Base-by-base conservation (phyloP, 441 rosid species). In the Codiaeum variegatum region DNA sequence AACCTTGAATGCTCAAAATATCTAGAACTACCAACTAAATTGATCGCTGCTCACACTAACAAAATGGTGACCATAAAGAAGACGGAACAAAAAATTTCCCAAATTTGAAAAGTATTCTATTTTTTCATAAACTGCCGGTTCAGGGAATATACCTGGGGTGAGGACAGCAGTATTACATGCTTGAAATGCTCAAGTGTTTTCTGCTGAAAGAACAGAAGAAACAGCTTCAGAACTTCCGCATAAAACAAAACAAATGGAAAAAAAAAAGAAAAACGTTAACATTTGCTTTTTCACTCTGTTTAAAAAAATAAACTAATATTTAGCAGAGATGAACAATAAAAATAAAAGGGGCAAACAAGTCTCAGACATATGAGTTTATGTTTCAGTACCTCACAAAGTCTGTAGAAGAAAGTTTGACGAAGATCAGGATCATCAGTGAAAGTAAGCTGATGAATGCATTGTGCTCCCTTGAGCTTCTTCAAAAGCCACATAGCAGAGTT, bases 381-480 rank as follows among this genome's bases (percentile, higher is more conserved):
- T 26, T 28, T 26, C 34, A 60, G 67, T 83, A 92, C 98, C 97
- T 91, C 82, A 74, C 90, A 91, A 73, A 94, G 97, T 69, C 83
- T 83, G 88, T 89, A 92, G 47, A 94, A 82, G 84, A 94, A 94
- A 11, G 97, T 92, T 23, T 85, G 85, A 4, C 75, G 80, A 36
- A 92, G 89, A 82, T 90, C 91, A 21, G 93, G 88, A 67, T 90
- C 92, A 85, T 94, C 98, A 0, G 98, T 87, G 81, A 90, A 89
- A n/a, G 98, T 94, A 40, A 94, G 97, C 81, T 92, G 97, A 86
- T 94, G 98, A 83, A 94, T 90, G 81, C 94, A 93, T 73, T 85
- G 96, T 51, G 97, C 84, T 51, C 88, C 88, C 87, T 87, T 92
- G 61, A 92, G 71, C 90, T 94, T 94, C 87, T 92, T 94, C 78